Percentiles rank a stretch among this genome's conserved stretches.
Conservation (phyloP, 2,329 filamentous ascomycete genomes). For the Botrytis tulipae region DNA sequence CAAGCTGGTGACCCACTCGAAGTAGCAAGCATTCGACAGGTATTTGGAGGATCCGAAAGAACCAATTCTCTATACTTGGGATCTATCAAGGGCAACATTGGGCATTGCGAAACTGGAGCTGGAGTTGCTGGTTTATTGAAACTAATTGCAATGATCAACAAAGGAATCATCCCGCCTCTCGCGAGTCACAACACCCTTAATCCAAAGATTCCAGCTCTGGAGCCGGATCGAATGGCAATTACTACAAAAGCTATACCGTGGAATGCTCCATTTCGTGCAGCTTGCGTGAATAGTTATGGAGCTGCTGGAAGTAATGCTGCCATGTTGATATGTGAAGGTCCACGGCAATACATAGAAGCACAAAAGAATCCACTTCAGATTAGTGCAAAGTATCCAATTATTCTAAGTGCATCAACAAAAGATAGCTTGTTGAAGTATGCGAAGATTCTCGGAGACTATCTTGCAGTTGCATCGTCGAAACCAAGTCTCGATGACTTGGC, state of each 20-base stretch:
- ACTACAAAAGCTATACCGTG: background rate
- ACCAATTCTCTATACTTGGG: constrained; percentile 23
- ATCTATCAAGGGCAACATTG: constrained; percentile 41
- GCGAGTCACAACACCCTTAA: constrained; percentile 42
- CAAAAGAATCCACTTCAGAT: background rate
- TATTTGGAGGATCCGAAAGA: constrained; percentile 17
- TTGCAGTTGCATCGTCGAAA: background rate
- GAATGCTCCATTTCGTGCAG: background rate
- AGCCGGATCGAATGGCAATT: background rate
- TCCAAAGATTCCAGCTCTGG: constrained; percentile 21
- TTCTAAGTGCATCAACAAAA: background rate
- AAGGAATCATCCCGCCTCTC: constrained; percentile 43
- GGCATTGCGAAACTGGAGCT: constrained; percentile 39
- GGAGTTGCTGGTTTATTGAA: constrained; percentile 43
- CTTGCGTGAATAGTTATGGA: constrained; percentile 32
- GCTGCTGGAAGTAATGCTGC: constrained; percentile 31
- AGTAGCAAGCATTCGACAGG: constrained; percentile 17
- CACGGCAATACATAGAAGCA: background rate
- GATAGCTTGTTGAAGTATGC: background rate
- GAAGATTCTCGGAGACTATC: background rate
- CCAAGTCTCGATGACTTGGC: background rate
- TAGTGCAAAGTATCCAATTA: background rate
- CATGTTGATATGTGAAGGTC: constrained; percentile 23
- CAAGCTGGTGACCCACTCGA: constrained; percentile 29
- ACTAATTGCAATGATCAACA: constrained; percentile 42